Conservation (phyloP, 129 eudicot genomes). For the Chrysanthemum lavandulifolium region DNA sequence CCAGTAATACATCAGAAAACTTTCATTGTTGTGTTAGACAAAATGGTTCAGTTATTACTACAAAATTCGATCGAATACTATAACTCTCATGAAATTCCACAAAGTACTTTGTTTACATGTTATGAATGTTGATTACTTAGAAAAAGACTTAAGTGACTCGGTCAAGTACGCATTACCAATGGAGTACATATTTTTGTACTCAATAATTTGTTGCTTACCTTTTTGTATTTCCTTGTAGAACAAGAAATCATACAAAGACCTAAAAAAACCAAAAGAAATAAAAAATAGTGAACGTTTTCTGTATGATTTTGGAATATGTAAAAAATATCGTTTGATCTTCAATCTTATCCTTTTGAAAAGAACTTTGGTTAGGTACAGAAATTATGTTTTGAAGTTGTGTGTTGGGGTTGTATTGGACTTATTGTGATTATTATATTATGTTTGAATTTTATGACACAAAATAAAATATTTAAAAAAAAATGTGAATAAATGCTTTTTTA, state of each 20-base stretch:
- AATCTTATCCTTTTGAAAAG: neutral
- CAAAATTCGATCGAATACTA: too few relatives aligned
- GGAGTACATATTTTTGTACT: conserved; percentile 6
- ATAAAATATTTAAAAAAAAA: too few relatives aligned
- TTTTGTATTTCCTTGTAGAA: conserved; percentile 1
- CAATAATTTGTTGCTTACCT: conserved; percentile 10
- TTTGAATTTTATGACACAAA: too few relatives aligned
- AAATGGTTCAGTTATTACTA: too few relatives aligned
- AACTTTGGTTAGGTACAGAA: neutral
- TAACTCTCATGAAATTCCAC: too few relatives aligned
- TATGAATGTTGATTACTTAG: conserved; percentile 7
- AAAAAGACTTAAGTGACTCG: conserved; percentile 13
- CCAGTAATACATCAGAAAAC: neutral
- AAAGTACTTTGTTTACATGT: neutral
- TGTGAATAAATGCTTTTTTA: too few relatives aligned
- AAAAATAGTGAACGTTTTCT: neutral
- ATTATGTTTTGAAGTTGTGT: too few relatives aligned
- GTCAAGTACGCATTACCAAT: conserved; percentile 29
- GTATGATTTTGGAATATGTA: neutral
- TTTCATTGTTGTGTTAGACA: neutral
- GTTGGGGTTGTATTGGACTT: too few relatives aligned
- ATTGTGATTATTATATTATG: too few relatives aligned
- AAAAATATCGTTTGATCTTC: neutral
- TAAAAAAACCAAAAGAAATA: neutral
- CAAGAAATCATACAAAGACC: neutral